Conservation (phyloP, 2,329 filamentous ascomycete genomes). For the Tympanopsis confertula region DNA sequence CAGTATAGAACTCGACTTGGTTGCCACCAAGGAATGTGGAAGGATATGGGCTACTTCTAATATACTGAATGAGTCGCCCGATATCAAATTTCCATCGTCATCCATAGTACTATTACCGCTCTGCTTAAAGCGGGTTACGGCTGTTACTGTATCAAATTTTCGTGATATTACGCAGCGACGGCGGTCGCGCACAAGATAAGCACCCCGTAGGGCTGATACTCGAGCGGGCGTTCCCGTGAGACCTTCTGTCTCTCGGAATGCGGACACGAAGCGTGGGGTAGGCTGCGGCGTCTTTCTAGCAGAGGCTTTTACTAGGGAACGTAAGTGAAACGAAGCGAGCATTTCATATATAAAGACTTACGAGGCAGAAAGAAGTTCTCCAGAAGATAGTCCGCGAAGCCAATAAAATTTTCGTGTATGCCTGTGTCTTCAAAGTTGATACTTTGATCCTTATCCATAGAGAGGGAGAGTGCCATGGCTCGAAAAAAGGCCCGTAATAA, state of each 20-base stretch:
- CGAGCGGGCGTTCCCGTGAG: background rate
- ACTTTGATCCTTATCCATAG: constrained; percentile 7
- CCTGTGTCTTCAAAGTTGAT: constrained; percentile 14
- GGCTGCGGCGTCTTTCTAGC: constrained; percentile 12
- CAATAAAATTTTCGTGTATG: constrained; percentile 8
- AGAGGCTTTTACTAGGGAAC: constrained; percentile 11
- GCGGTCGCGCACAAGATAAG: constrained; percentile 14
- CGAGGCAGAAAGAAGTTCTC: constrained; percentile 15
- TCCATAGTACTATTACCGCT: constrained; percentile 9
- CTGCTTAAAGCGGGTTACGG: constrained; percentile 3
- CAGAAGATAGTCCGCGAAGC: constrained; percentile 10
- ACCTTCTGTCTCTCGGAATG: background rate
- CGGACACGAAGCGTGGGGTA: constrained; percentile 9
- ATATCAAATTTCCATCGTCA: constrained; percentile 11
- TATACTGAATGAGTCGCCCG: constrained; percentile 1
- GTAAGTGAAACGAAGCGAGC: constrained; percentile 2
- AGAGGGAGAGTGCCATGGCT: constrained; percentile 8
- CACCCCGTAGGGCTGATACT: constrained; percentile 11
- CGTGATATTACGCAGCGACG: constrained; percentile 14
- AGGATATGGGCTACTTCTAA: constrained; percentile 13
- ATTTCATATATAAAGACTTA: constrained; percentile 5
- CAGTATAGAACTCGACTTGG: constrained; percentile 3
- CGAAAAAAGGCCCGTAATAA: constrained; percentile 13
- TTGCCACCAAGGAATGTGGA: constrained; percentile 6
- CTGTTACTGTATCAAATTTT: constrained; percentile 8